These are phyloP conservation scores for Benincasa hispida DNA, from an alignment of 306 rosid species.

Conservation along the genomic window DNA sequence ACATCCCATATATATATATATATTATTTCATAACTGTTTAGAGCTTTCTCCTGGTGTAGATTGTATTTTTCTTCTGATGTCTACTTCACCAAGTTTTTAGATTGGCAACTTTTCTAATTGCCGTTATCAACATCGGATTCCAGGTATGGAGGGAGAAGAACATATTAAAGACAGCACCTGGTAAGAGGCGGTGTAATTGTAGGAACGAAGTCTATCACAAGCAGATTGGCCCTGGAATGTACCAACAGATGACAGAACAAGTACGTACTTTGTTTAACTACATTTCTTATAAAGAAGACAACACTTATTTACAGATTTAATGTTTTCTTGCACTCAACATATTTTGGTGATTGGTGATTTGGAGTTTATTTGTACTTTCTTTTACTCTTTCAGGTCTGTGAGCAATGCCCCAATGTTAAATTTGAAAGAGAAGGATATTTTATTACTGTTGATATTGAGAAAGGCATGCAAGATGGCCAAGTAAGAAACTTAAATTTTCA, in stretches of 20 bases:
- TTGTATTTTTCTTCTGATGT: not conserved
- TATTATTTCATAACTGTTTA: not conserved
- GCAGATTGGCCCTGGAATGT: constrained; percentile 99
- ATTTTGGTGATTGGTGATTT: not conserved
- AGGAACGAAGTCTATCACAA: constrained; percentile 92
- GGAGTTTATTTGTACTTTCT: not conserved
- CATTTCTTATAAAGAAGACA: constrained; percentile 1
- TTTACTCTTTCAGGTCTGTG: constrained; percentile 67
- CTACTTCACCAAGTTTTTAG: not conserved
- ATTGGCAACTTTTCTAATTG: not conserved
- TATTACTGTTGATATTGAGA: constrained; percentile 86
- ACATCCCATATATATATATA: not conserved
- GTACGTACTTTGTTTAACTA: constrained; percentile 22
- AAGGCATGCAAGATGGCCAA: constrained; percentile 99
- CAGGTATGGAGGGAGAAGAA: constrained; percentile 99
- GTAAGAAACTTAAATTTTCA: constrained; percentile 34
- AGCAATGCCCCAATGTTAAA: constrained; percentile 87
- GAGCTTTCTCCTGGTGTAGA: not conserved
- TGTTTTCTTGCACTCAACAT: not conserved
- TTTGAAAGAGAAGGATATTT: constrained; percentile 87
- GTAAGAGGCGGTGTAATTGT: constrained; percentile 93
- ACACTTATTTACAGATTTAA: not conserved
- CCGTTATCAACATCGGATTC: constrained; percentile 3
- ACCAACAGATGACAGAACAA: constrained; percentile 98
- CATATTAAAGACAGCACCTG: constrained; percentile 76